Conservation (phyloP, 1,284 basidiomycete genomes). For the Marasmius sp. region DNA sequence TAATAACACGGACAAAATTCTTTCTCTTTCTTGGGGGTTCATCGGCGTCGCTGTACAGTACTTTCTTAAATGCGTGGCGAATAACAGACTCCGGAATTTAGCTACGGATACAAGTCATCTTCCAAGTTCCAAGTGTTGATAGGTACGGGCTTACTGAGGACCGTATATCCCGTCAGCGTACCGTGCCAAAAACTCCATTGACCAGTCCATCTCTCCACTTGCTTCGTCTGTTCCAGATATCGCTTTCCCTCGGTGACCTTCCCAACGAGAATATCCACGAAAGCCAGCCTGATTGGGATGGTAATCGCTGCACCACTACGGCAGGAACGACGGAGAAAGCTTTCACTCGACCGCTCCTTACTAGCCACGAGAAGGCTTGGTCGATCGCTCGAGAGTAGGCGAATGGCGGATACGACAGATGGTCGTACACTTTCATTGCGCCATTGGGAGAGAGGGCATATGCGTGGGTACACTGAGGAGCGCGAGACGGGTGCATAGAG, state of each 20-base stretch:
- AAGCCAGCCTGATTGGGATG: slow-evolving; percentile 13
- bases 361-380: slow-evolving; percentile 71
- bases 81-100: too few relatives aligned
- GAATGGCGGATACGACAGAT: slow-evolving; percentile 62
- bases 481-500: slow-evolving; percentile 51
- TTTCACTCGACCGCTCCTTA: slow-evolving; percentile 51
- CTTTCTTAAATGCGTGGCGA: too few relatives aligned
- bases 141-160: too few relatives aligned
- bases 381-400: slow-evolving; percentile 78
- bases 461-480: slow-evolving; percentile 70
- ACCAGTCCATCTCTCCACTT: slow-evolving; percentile 51
- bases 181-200: slow-evolving; percentile 44
- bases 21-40: too few relatives aligned
- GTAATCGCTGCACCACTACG: slow-evolving; percentile 61
- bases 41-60: too few relatives aligned
- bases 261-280: not conserved
- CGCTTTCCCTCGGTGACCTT: slow-evolving; percentile 34
- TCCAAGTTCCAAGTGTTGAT: too few relatives aligned
- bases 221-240: slow-evolving; percentile 57
- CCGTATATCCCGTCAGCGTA: too few relatives aligned
- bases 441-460: slow-evolving; percentile 58
- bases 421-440: slow-evolving; percentile 51
- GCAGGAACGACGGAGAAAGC: slow-evolving; percentile 66
- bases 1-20: too few relatives aligned
- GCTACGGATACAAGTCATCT: too few relatives aligned